Base-by-base conservation (phyloP, 2,329 filamentous ascomycete species). In the Talaromyces marneffei region DNA sequence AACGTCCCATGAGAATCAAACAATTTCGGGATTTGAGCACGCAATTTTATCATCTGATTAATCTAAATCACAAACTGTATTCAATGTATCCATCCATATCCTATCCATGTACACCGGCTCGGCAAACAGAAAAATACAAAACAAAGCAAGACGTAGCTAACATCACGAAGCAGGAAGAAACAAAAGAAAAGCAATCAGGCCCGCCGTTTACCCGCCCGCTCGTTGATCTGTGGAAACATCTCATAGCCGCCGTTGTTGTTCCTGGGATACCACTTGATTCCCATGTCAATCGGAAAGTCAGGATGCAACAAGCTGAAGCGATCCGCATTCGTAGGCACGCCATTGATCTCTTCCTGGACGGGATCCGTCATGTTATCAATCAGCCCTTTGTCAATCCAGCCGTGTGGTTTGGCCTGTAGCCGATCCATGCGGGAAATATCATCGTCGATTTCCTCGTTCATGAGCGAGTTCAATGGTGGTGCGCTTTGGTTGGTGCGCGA, bases 401-500 rank as follows among this genome's bases (percentile, higher is more conserved):
- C 72, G 4, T 66, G 63, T 1, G 76, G 72, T 61, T 77, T 78
- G 53, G 52, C 64, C 35, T 72, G 70, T 46, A 78, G 66, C 35
- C 75, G 72, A 37, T 75, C 73, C 62, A 80, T 72, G 54, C 76
- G 75, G 2, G 73, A 68, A 57, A 74, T 69, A 63, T 80, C 78
- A 50, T 80, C 78, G 59, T 80, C 78, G 3, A 79, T 72, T 63
- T 80, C 78, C 54, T 79, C 77, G 29, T 75, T 77, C 70, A 80
- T 75, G 14, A 80, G 68, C 1, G 77, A 68, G 27, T 76, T 75
- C 5, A 77, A 70, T 1, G 77, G 73, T 0, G 78, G 78, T 12
- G 77, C 77, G 44, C 74, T 75, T 58, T 74, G 74, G 60, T 75
- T 78, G n/a, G 74, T 70, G 46, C 76, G 74, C 18, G 76, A 72